Conservation (phyloP, 2,329 filamentous ascomycete species). For the Leptographium radiaticola region DNA sequence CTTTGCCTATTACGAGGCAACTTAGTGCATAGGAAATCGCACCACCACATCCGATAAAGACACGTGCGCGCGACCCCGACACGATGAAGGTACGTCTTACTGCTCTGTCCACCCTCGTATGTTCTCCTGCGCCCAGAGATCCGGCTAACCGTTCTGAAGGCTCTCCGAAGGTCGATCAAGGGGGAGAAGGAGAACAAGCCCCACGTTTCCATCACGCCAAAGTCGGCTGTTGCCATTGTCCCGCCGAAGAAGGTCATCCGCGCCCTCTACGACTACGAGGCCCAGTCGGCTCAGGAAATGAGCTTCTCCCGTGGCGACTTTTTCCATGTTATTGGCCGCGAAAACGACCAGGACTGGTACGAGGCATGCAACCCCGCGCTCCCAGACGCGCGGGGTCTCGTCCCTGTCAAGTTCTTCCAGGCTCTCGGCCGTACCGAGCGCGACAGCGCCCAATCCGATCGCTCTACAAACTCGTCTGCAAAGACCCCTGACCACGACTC, state of each 20-base stretch:
- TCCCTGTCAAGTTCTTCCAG: constrained; percentile 91
- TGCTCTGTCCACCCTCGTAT: no score
- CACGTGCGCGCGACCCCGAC: neutral
- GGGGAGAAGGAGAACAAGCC: constrained; percentile 67
- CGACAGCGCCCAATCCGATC: constrained; percentile 64
- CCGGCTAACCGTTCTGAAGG: constrained; percentile 33
- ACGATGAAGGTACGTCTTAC: neutral
- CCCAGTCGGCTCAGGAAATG: constrained; percentile 63
- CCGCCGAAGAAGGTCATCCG: constrained; percentile 95
- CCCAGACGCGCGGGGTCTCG: constrained; percentile 75
- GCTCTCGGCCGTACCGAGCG: constrained; percentile 82
- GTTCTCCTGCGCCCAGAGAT: no score
- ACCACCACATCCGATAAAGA: neutral
- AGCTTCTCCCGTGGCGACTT: constrained; percentile 93
- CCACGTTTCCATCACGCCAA: constrained; percentile 67
- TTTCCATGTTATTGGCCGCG: constrained; percentile 92
- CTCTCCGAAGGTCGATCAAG: constrained; percentile 79
- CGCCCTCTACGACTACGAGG: constrained; percentile 85
- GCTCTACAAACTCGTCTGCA: constrained; percentile 29
- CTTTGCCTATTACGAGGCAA: neutral
- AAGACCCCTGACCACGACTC: constrained; percentile 75
- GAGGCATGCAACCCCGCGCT: constrained; percentile 92
- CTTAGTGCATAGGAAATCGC: neutral
- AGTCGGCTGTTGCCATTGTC: constrained; percentile 76
- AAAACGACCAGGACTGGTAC: constrained; percentile 94